Evolutionary conservation across 2,329 filamentous ascomycete genomes (phyloP).

Genomic region (Aphanoascus verrucosus): DNA sequence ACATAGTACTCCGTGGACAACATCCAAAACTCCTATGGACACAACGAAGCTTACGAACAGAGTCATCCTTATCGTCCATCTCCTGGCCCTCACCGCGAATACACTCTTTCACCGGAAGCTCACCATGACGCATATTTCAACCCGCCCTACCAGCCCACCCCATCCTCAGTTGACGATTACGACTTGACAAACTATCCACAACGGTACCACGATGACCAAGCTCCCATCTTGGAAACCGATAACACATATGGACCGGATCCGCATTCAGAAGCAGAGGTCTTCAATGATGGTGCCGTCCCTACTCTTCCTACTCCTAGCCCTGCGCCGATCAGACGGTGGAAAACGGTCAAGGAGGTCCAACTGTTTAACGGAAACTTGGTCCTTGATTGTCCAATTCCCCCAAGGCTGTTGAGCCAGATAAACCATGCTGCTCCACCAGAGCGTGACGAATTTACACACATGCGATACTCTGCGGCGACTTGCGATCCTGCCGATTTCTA

Average conservation of each 20-base stretch:
- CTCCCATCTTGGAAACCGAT: conserved; percentile 61
- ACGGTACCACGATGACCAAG: conserved; percentile 57
- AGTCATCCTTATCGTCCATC: conserved; percentile 36
- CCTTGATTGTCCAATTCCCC: conserved; percentile 89
- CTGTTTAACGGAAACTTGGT: conserved; percentile 94
- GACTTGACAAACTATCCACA: conserved; percentile 43
- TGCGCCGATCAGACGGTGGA: conserved; percentile 72
- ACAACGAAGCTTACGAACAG: conserved; percentile 51
- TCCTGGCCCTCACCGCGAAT: conserved; percentile 51
- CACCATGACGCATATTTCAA: conserved; percentile 84
- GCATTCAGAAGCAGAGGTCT: conserved; percentile 26
- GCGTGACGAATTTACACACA: conserved; percentile 67
- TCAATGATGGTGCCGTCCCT: conserved; percentile 32
- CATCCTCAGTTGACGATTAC: conserved; percentile 44
- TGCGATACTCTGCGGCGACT: conserved; percentile 86
- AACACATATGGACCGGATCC: conserved; percentile 53
- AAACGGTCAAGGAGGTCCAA: conserved; percentile 97
- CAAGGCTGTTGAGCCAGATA: conserved; percentile 73
- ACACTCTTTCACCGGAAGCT: conserved; percentile 67
- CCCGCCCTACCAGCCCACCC: conserved; percentile 64
- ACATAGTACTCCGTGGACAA: conserved; percentile 59
- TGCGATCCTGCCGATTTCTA: conserved; percentile 87
- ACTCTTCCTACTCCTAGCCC: conserved; percentile 39
- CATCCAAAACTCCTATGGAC: conserved; percentile 52
- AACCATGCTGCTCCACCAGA: conserved; percentile 69